Conservation (phyloP, 345 rosid genomes). For the Ceriops zippeliana region DNA sequence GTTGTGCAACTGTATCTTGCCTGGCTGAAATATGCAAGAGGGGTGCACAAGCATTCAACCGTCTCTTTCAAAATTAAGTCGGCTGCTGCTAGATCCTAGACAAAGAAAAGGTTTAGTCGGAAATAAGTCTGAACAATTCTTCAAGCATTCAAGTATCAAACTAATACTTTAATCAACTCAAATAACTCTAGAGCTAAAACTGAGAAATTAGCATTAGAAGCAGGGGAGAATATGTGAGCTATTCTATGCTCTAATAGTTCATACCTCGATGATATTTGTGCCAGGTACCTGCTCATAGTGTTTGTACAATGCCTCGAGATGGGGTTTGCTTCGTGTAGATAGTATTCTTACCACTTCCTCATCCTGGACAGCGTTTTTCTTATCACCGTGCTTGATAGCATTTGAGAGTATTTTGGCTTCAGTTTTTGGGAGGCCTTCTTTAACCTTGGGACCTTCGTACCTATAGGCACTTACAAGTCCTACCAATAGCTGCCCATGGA, state of each 20-base stretch:
- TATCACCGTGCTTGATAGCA: conserved; percentile 39
- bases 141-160: neutral
- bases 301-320: conserved; percentile 48
- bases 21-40: conserved; percentile 64
- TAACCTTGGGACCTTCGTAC: conserved; percentile 67
- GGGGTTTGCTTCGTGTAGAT: conserved; percentile 76
- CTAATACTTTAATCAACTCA: neutral
- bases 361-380: conserved; percentile 37
- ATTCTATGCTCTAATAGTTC: neutral
- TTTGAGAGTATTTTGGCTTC: conserved; percentile 53
- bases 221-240: too few relatives aligned
- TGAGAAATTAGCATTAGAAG: too few relatives aligned
- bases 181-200: neutral
- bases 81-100: conserved; percentile 47
- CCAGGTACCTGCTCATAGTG: conserved; percentile 49
- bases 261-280: conserved; percentile 50
- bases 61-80: conserved; percentile 42
- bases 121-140: neutral
- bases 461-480: conserved; percentile 90
- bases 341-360: conserved; percentile 71
- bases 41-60: conserved; percentile 60
- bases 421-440: conserved; percentile 52
- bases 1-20: conserved; percentile 23
- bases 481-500: conserved; percentile 58
- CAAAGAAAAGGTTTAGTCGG: conserved; percentile 4